A percentile compares a stretch with the other conserved stretches of the same genome.
Conservation (phyloP, 306 rosid genomes). For the Cyclanthera cordifolia region DNA sequence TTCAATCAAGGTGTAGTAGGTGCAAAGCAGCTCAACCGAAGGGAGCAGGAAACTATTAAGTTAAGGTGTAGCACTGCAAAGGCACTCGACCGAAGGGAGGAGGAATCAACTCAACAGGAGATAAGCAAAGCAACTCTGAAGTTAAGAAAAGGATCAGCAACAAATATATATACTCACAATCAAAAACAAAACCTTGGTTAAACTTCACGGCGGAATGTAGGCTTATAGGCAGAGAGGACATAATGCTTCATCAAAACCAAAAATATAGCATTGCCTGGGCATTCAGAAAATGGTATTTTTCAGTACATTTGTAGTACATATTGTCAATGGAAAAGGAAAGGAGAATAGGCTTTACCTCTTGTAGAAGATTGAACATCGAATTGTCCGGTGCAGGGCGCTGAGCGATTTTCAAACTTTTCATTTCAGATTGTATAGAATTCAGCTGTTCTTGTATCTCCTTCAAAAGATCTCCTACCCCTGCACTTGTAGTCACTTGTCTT, state of each 20-base stretch:
- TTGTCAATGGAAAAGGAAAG: neutral
- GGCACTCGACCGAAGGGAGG: too few species aligned
- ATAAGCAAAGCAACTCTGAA: too few species aligned
- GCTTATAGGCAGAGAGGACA: neutral
- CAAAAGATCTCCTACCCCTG: conserved; percentile 56
- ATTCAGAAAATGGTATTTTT: conserved; percentile 15
- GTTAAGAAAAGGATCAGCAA: too few species aligned
- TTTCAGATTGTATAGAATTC: conserved; percentile 38
- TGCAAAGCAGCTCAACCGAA: too few species aligned
- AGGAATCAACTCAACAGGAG: too few species aligned
- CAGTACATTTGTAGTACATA: neutral
- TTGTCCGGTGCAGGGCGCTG: conserved; percentile 20
- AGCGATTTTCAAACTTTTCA: conserved; percentile 28
- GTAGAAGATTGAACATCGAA: conserved; percentile 25
- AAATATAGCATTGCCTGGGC: conserved; percentile 89
- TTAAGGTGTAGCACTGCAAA: too few species aligned
- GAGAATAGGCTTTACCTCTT: conserved; percentile 36
- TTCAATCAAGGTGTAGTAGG: too few species aligned
- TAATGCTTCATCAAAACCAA: conserved; percentile 52
- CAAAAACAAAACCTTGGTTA: neutral
- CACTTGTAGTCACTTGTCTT: conserved; percentile 43
- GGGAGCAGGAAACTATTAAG: too few species aligned
- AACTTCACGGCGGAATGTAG: neutral
- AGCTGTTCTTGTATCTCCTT: conserved; percentile 57
- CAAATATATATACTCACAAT: too few species aligned